Evolutionary conservation across 108 stramenopile species (phyloP).

Genomic region (Skeletonema costatum): DNA sequence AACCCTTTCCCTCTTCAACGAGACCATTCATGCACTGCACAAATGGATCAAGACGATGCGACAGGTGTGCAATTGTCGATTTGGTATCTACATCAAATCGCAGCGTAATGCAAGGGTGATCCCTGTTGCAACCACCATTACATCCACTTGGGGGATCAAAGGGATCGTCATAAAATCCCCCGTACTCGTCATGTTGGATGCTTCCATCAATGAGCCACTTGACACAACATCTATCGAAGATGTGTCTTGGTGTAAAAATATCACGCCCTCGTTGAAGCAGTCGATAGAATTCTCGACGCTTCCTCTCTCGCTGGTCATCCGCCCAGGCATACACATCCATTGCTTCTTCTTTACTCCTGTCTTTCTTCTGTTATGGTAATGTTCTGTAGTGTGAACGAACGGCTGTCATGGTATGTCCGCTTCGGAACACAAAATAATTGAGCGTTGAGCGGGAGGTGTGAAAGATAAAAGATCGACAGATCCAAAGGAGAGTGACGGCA

Average conservation of each 20-base stretch:
- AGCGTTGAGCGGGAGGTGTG: too few species aligned
- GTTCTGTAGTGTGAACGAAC: too few species aligned
- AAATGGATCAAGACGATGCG: conserved; percentile 16
- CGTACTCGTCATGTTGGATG: not conserved
- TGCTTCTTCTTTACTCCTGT: not conserved
- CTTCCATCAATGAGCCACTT: conserved; percentile 22
- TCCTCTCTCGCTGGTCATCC: not conserved
- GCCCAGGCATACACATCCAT: not conserved
- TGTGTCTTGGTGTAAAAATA: conserved; percentile 11
- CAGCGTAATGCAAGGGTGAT: conserved; percentile 16
- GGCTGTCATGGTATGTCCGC: too few species aligned
- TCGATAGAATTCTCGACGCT: not conserved
- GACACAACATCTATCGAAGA: conserved; percentile 22
- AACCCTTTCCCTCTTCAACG: not conserved
- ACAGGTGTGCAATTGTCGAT: conserved; percentile 11
- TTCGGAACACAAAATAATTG: too few species aligned
- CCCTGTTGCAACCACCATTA: conserved; percentile 12
- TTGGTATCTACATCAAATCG: conserved; percentile 1
- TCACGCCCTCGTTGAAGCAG: conserved; percentile 4
- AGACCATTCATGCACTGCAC: conserved; percentile 1
- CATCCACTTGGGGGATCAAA: conserved; percentile 3
- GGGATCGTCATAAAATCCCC: conserved; percentile 1
- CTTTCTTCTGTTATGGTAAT: not conserved
- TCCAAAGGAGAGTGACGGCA: too few species aligned
- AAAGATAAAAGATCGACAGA: too few species aligned